Evolutionary conservation across 768 basidiomycete species (phyloP).

Genomic region (Lactarius hengduanensis): DNA sequence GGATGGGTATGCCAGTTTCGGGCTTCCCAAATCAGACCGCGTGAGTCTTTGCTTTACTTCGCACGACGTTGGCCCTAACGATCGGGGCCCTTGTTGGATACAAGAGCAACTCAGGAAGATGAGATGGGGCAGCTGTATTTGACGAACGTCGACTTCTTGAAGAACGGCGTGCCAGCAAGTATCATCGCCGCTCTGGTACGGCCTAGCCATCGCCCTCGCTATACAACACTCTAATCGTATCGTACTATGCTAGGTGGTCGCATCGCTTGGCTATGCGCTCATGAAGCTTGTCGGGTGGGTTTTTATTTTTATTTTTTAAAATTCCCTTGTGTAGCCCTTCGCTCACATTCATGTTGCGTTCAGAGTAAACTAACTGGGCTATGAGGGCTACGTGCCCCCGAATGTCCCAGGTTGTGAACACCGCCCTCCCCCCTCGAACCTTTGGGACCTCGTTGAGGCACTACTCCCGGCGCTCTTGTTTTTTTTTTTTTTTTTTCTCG

Average conservation of each 20-base stretch:
- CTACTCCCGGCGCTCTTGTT: not conserved
- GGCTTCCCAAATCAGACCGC: constrained; percentile 99
- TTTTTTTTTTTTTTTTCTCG: not conserved
- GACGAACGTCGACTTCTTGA: constrained; percentile 82
- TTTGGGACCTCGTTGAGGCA: not conserved
- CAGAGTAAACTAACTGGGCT: constrained; percentile 12
- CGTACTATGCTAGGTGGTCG: constrained; percentile 60
- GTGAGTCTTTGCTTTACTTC: constrained; percentile 47
- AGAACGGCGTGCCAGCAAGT: constrained; percentile 94
- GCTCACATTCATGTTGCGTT: not conserved
- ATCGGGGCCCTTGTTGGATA: constrained; percentile 12
- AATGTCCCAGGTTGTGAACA: not conserved
- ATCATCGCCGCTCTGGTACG: constrained; percentile 80
- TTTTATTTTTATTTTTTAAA: not conserved
- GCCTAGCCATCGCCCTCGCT: constrained; percentile 19
- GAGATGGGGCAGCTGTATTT: constrained; percentile 91
- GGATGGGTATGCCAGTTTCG: constrained; percentile 98
- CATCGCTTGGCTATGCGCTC: constrained; percentile 79
- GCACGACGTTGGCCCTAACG: constrained; percentile 7
- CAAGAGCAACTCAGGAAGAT: constrained; percentile 87
- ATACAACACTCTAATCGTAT: constrained; percentile 1
- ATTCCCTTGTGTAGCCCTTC: not conserved
- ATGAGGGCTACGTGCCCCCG: not conserved
- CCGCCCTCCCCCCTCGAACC: constrained; percentile 1
- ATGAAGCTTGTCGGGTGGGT: constrained; percentile 71